phyloP scores from a whole-genome alignment of 2,329 filamentous ascomycete species.

The Ophiostoma perfectum region DNA sequence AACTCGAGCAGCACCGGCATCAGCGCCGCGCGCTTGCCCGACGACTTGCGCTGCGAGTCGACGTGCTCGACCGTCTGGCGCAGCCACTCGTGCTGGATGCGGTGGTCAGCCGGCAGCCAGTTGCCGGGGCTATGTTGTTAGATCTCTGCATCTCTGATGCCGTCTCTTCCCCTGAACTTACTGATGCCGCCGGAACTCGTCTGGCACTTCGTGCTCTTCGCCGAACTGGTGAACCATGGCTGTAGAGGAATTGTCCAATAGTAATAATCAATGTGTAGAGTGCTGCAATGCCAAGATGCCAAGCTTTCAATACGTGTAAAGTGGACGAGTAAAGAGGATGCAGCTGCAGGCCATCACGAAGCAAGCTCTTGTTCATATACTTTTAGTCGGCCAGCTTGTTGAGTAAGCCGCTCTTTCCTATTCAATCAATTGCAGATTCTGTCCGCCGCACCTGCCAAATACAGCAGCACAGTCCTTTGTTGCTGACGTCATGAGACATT shows the following conservation, averaged over 20 bases:
- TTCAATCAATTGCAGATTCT: not conserved
- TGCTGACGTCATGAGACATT: slow-evolving; percentile 1
- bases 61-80: slow-evolving; percentile 50
- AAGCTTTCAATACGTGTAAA: not conserved
- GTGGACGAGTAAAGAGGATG: not conserved
- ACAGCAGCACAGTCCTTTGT: not conserved
- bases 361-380: not conserved
- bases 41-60: slow-evolving; percentile 41
- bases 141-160: not conserved
- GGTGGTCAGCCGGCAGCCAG: slow-evolving; percentile 61
- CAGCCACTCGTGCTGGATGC: slow-evolving; percentile 60
- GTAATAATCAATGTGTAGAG: not conserved
- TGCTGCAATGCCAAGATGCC: not conserved
- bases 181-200: slow-evolving; percentile 43
- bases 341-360: not conserved
- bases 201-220: slow-evolving; percentile 48
- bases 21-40: slow-evolving; percentile 41
- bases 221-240: slow-evolving; percentile 45
- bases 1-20: slow-evolving; percentile 60
- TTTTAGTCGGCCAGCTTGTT: not conserved
- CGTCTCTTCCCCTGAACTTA: slow-evolving; percentile 30
- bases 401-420: too few species aligned
- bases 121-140: slow-evolving; percentile 41
- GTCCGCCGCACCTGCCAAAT: not conserved
- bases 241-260: not conserved